Evolutionary conservation across 345 rosid species (phyloP).

Genomic region (Salix suchowensis): DNA sequence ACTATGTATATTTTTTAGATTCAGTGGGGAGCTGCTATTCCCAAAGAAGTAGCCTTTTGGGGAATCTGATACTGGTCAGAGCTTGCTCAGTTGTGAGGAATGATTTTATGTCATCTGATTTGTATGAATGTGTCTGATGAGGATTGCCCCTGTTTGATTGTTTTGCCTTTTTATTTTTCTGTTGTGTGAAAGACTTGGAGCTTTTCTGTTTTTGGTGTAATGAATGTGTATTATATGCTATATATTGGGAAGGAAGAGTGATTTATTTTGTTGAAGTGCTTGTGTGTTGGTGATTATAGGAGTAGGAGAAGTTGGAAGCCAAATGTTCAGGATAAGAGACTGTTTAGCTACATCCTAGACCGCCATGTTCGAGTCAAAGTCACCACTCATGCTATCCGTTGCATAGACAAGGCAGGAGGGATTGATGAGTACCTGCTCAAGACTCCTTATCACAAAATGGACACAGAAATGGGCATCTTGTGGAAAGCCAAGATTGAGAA

Average conservation of each 20-base stretch:
- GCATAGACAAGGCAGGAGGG: slow-evolving; percentile 97
- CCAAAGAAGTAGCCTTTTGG: too few relatives aligned
- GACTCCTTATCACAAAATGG: slow-evolving; percentile 95
- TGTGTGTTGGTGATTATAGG: slow-evolving; percentile 35
- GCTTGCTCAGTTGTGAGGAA: too few relatives aligned
- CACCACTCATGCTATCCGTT: slow-evolving; percentile 86
- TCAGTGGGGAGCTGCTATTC: too few relatives aligned
- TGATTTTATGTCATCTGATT: background rate
- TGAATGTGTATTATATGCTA: background rate
- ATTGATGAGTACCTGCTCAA: slow-evolving; percentile 91
- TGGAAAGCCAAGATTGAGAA: slow-evolving; percentile 95
- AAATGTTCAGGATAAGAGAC: slow-evolving; percentile 83
- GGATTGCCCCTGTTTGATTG: background rate
- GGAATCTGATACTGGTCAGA: too few relatives aligned
- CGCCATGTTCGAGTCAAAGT: slow-evolving; percentile 90
- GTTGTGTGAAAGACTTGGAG: background rate
- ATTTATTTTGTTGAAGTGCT: slow-evolving; percentile 5
- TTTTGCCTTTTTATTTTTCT: background rate
- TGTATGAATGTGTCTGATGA: background rate
- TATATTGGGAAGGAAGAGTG: background rate
- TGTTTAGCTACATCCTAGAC: slow-evolving; percentile 85
- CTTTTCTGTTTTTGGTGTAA: background rate
- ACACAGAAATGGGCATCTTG: slow-evolving; percentile 78
- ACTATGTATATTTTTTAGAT: too few relatives aligned
- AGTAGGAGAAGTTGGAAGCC: slow-evolving; percentile 86